Evolutionary conservation across 495 filamentous ascomycete species (phyloP).

Genomic region (Bacidia gigantensis): DNA sequence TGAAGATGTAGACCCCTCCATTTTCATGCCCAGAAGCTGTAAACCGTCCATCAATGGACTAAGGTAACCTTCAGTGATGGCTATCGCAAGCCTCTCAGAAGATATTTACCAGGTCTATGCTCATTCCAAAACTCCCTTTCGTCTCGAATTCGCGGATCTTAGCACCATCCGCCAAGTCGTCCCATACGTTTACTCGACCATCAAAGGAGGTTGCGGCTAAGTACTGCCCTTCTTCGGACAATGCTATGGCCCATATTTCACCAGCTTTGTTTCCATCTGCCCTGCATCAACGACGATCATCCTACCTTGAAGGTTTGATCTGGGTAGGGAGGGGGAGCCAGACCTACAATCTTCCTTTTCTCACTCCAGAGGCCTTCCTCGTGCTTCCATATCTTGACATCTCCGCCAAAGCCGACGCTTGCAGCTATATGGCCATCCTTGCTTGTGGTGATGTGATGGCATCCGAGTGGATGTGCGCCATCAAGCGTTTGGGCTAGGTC

Average conservation of each 20-base stretch:
- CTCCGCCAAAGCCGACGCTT: slow-evolving; percentile 76
- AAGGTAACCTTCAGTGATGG: slow-evolving; percentile 9
- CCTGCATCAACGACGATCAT: slow-evolving; percentile 15
- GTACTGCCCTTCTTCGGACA: slow-evolving; percentile 69
- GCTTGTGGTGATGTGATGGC: slow-evolving; percentile 71
- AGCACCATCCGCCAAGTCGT: slow-evolving; percentile 37
- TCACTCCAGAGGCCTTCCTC: slow-evolving; percentile 41
- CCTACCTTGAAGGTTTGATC: neutral
- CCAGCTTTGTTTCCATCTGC: slow-evolving; percentile 39
- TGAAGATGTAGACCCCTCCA: slow-evolving; percentile 89
- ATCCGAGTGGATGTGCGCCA: slow-evolving; percentile 68
- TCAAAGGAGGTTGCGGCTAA: slow-evolving; percentile 71
- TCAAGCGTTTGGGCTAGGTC: slow-evolving; percentile 63
- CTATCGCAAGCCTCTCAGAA: neutral
- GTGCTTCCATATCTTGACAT: slow-evolving; percentile 64
- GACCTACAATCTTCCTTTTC: slow-evolving; percentile 34
- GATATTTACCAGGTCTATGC: slow-evolving; percentile 57
- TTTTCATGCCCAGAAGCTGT: slow-evolving; percentile 89
- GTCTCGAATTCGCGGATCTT: slow-evolving; percentile 72
- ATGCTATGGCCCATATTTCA: slow-evolving; percentile 72
- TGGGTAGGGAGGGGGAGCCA: slow-evolving; percentile 7
- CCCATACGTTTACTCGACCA: slow-evolving; percentile 82
- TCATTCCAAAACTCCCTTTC: slow-evolving; percentile 77
- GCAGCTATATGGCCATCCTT: slow-evolving; percentile 55
- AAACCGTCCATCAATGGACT: slow-evolving; percentile 65